Base-by-base conservation (phyloP, 306 rosid genomes). In the Lathyrus aphaca region DNA sequence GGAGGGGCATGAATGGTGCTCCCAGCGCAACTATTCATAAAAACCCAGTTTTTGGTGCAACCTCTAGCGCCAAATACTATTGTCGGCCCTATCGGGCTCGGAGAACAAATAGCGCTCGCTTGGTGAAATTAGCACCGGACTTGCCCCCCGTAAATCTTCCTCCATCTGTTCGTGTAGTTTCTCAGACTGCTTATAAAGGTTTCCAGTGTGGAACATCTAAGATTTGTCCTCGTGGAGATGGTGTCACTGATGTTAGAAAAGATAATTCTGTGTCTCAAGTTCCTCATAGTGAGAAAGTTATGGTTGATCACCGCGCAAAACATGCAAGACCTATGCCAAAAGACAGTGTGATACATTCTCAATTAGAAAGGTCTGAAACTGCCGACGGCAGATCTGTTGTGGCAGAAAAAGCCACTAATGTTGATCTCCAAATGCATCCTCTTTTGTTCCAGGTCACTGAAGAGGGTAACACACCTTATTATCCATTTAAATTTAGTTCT, bases 81-180 rank as follows among this genome's bases (percentile, higher is more conserved):
- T 74, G 38, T 72, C 87, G 83, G 42, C 88, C 88, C 7, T 84
- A 87, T 83, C 77, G 88, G 48, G 77, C 80, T 78, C 87, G 86
- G 58, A 83, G 65, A 73, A 69, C 77, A 60, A 82, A 78, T 39
- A 84, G 69, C 69, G 65, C 87, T 32, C 87, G 54, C 78, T 21
- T 87, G 56, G 96, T 94, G 68, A 94, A 84, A 77, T 81, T 94
- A 79, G 97, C 97, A 51, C 99, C 97, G 12, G 92, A 71, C 68
- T 81, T 91, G 81, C 96, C 99, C 11, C 97, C 95, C 6, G 95
- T 94, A 76, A 94, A 88, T 86, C 99, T 94, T 37, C 99, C 99
- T 58, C 87, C 89, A 53, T 86, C 97, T 19, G 96, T 89, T 79
- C 92, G 95, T 39, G 78, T 94, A 66, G 95, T 91, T 75, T 85